phyloP scores from a whole-genome alignment of 148 eudicot species.

The Rhododendron vialii region DNA sequence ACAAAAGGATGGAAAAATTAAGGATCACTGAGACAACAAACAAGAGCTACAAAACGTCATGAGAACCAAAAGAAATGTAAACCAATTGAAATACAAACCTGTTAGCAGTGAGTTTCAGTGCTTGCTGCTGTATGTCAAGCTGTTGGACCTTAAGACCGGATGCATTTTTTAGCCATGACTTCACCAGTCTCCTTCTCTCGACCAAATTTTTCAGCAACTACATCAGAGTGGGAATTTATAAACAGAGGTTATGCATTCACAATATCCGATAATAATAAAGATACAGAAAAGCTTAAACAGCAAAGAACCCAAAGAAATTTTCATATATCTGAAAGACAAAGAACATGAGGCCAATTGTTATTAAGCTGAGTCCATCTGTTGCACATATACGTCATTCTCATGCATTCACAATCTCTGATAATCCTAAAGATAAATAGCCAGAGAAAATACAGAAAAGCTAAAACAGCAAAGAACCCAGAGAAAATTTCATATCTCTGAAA shows the following conservation, averaged over 20 bases:
- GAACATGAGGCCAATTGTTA: neutral
- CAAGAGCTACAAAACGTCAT: neutral
- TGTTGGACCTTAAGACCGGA: conserved; percentile 77
- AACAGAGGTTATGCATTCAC: neutral
- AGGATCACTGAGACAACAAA: neutral
- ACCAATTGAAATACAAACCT: conserved; percentile 41
- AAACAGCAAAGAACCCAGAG: conserved; percentile 3
- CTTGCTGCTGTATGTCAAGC: conserved; percentile 93
- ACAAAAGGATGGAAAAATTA: neutral
- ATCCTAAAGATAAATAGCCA: neutral
- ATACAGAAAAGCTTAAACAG: neutral
- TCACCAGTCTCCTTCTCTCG: conserved; percentile 79
- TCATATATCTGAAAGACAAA: neutral
- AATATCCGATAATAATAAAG: neutral
- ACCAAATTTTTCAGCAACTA: conserved; percentile 88
- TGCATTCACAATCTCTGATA: neutral
- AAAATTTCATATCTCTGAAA: neutral
- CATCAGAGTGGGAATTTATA: neutral
- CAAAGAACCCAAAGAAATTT: conserved; percentile 3
- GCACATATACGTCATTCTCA: neutral
- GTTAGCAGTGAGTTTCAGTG: conserved; percentile 96
- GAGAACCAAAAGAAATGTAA: neutral
- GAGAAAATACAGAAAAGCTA: neutral
- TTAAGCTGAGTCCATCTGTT: neutral
- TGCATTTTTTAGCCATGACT: conserved; percentile 69